Percentiles rank a stretch among this genome's conserved stretches.
Evolutionary conservation across 805 yeast species (phyloP).

Genomic region (Monosporozyma servazzii): DNA sequence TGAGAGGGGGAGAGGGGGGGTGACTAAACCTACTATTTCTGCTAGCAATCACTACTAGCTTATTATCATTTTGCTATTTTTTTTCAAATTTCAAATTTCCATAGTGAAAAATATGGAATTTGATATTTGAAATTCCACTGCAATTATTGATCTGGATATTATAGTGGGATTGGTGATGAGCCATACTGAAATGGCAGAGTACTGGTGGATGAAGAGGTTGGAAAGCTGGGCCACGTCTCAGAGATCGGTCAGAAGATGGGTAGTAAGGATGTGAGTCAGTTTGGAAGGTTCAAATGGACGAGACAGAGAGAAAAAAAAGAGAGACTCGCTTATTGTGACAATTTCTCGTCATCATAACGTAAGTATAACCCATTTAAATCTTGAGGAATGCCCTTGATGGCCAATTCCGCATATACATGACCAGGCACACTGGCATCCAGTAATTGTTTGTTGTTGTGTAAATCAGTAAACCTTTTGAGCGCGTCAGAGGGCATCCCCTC

Average conservation of each 20-base stretch:
- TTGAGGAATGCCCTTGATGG: constrained; percentile 45
- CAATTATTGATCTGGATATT: neutral
- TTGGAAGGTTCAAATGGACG: no score
- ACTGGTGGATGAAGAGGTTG: no score
- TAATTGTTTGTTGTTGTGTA: constrained; percentile 49
- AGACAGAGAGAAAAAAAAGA: no score
- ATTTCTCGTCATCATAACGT: constrained; percentile 43
- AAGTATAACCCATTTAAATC: constrained; percentile 59
- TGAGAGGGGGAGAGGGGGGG: no score
- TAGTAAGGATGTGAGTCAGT: neutral
- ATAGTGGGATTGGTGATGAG: neutral
- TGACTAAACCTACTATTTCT: no score
- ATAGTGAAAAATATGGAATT: no score
- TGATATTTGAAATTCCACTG: neutral
- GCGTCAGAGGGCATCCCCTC: constrained; percentile 51
- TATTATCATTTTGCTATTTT: no score
- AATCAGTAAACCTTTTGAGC: constrained; percentile 51
- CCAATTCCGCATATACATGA: constrained; percentile 55
- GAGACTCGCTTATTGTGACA: constrained; percentile 4
- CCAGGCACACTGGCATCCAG: constrained; percentile 70
- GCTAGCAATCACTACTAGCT: no score
- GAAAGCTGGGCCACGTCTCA: no score
- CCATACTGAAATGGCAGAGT: neutral
- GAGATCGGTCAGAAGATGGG: no score
- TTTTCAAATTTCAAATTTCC: no score